Percentiles rank a stretch among this genome's conserved stretches.
Evolutionary conservation across 768 basidiomycete species (phyloP).

Genomic region (Phanerochaete carnosa): DNA sequence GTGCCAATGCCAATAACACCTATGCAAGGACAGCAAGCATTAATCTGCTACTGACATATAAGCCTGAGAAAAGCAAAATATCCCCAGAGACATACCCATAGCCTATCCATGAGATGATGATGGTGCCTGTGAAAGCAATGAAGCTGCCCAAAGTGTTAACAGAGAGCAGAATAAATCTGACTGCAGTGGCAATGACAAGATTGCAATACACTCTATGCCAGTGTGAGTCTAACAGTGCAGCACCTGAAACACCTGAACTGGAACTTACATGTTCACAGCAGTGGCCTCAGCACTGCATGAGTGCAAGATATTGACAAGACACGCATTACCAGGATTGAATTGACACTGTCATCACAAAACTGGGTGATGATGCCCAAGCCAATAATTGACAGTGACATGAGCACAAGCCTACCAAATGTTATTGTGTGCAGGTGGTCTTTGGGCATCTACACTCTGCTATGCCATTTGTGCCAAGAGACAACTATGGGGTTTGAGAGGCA

Average conservation of each 20-base stretch:
- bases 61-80: not conserved
- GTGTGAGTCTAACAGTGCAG: not conserved
- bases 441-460: too few species aligned
- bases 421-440: too few species aligned
- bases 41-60: not conserved
- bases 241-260: not conserved
- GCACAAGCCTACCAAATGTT: too few species aligned
- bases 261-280: conserved; percentile 51
- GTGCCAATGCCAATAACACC: too few species aligned
- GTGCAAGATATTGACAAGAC: conserved; percentile 59
- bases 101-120: conserved; percentile 45
- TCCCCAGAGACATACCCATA: conserved; percentile 41
- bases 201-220: conserved; percentile 43
- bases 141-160: conserved; percentile 52
- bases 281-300: conserved; percentile 57
- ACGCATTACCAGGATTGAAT: conserved; percentile 53
- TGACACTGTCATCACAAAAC: conserved; percentile 41
- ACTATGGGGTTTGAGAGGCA: conserved; percentile 57
- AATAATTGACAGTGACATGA: conserved; percentile 52
- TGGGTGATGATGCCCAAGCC: conserved; percentile 45
- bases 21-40: not conserved
- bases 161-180: conserved; percentile 49
- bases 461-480: conserved; percentile 40
- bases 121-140: conserved; percentile 44
- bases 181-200: conserved; percentile 39